Conservation (phyloP, 2,329 filamentous ascomycete genomes). For the Fusarium caatingaense region DNA sequence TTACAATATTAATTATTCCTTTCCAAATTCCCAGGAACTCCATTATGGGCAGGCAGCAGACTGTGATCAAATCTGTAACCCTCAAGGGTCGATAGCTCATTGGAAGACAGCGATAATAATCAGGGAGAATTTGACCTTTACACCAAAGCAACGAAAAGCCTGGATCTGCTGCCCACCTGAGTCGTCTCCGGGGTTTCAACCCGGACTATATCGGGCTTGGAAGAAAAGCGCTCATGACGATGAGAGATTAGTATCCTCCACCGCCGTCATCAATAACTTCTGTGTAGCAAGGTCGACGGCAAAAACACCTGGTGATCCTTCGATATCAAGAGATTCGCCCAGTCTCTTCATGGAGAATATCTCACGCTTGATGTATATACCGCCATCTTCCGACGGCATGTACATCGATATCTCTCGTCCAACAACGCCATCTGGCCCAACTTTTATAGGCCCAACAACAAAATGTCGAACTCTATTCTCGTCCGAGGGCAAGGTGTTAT, state of each 20-base stretch:
- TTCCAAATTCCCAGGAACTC: not conserved
- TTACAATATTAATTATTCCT: not conserved
- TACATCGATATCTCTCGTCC: slow-evolving; percentile 17
- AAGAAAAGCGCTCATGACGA: not conserved
- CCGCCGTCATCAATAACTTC: not conserved
- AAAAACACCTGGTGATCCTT: slow-evolving; percentile 8
- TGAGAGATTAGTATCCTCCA: not conserved
- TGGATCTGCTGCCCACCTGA: not conserved
- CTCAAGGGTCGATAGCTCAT: not conserved
- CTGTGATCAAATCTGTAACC: not conserved
- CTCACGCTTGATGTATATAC: slow-evolving; percentile 8
- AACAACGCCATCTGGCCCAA: not conserved
- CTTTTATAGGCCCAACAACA: slow-evolving; percentile 10
- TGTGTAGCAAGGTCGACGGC: slow-evolving; percentile 3
- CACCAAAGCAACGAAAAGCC: accelerated
- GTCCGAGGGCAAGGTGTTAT: slow-evolving; percentile 1
- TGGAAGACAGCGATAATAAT: accelerated
- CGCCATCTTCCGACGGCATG: not conserved
- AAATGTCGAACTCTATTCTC: slow-evolving; percentile 19
- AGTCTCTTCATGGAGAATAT: not conserved
- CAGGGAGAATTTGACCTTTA: not conserved
- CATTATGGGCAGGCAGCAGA: not conserved
- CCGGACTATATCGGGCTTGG: not conserved
- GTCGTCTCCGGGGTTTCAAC: not conserved
- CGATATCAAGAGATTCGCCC: not conserved